Base-by-base conservation (phyloP, 768 basidiomycete genomes). In the Calvatia gigantea region DNA sequence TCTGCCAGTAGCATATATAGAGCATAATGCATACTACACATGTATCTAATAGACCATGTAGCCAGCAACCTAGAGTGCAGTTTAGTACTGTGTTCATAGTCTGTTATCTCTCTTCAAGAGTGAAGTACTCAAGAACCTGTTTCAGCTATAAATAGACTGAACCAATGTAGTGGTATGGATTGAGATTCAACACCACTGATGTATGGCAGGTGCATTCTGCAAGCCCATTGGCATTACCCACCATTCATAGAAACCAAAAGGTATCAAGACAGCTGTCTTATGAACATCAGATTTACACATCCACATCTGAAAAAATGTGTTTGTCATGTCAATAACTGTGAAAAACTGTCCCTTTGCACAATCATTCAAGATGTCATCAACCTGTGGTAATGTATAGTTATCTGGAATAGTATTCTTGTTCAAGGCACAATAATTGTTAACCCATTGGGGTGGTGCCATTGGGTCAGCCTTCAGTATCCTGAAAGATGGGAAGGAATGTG, bases 251-350 rank as follows among this genome's bases (percentile, higher is more conserved):
- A 65, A 54, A 0, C 78, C 75, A 29, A 70, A 70, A 0, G 70
- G 74, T 0, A 73, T 79, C 0, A 56, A 58, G 0, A 78, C 72
- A 0, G 74, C 75, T 0, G 74, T 76, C 21, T 60, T 61, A 14
- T 62, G 58, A 4, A 65, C 51, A 23, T 67, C 58, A 17, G 64
- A 58, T 0, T 66, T 62, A 28, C 65, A 56, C 54, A 68, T 57
- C 0, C 57, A 38, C 0, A 61, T 68, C 17, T 55, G 42, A 23
- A 46, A 55, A 15, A 55, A 55, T 8, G 44, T 25, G 19, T 55
- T 55, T 14, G 48, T 58, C 58, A 64, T 61, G 39, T 64, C 60
- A n/a, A 64, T 59, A 3, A 38, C 58, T 1, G 31, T 47, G 60
- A 58, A 61, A 15, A 57, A 54, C 14, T 52, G 46, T n/a, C 60